Percentiles rank a stretch among this genome's conserved stretches.
These are phyloP conservation scores for Cucurbita maxima DNA, from an alignment of 306 rosid species.

Conservation along the genomic window DNA sequence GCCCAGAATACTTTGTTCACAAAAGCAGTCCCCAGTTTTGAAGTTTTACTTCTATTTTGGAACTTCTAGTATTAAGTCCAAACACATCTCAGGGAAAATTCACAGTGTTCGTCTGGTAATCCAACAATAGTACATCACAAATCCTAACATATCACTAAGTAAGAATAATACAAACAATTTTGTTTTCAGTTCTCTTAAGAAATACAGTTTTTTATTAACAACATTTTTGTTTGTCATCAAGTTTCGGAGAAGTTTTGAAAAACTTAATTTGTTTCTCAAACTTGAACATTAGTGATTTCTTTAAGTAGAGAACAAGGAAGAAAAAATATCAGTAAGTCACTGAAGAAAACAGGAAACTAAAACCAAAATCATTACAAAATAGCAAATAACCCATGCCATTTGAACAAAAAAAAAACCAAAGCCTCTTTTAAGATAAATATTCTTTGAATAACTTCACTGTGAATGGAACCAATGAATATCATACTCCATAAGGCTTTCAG, in stretches of 20 bases:
- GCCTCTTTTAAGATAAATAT: neutral
- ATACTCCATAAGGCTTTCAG: neutral
- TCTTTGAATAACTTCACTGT: no score
- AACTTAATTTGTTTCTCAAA: neutral
- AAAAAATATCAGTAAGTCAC: neutral
- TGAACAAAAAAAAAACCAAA: neutral
- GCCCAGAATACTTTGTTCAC: neutral
- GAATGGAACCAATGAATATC: neutral
- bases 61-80: neutral
- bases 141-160: neutral
- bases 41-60: neutral
- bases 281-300: neutral
- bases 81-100: neutral
- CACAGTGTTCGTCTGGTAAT: neutral
- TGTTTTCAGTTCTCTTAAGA: neutral
- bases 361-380: neutral
- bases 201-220: neutral
- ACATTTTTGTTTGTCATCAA: neutral
- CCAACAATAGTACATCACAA: neutral
- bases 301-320: neutral
- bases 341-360: no score
- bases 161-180: neutral
- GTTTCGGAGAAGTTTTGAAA: no score
- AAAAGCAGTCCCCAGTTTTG: neutral
- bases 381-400: neutral